These are phyloP conservation scores for Oidium heveae DNA, from an alignment of 2,329 filamentous ascomycete genomes.

Conservation along the genomic window DNA sequence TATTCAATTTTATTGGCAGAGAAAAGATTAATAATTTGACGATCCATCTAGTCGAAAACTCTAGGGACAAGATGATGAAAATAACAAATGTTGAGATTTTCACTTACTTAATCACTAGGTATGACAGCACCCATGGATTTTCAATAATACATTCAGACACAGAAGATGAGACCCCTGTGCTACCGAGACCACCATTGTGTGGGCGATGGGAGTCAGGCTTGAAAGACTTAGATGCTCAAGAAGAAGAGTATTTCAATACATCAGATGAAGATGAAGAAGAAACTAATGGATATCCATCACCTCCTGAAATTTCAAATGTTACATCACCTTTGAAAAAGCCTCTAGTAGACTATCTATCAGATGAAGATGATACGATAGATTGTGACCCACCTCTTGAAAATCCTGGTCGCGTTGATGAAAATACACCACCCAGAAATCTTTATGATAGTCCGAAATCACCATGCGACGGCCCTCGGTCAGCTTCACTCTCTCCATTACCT, in stretches of 20 bases:
- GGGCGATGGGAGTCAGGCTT: constrained; percentile 37
- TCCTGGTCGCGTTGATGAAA: constrained; percentile 3
- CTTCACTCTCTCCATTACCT: constrained; percentile 9
- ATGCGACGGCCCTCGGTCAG: background rate
- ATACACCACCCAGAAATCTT: constrained; percentile 6
- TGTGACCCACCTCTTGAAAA: constrained; percentile 18
- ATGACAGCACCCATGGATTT: constrained; percentile 54
- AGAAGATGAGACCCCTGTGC: constrained; percentile 27
- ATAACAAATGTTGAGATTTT: constrained; percentile 77
- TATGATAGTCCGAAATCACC: background rate
- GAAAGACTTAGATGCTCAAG: constrained; percentile 60
- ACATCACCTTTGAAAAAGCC: constrained; percentile 38
- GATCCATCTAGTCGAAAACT: constrained; percentile 61
- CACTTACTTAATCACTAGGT: constrained; percentile 44
- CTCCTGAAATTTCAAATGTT: constrained; percentile 26
- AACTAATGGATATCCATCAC: constrained; percentile 8
- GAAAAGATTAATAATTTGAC: constrained; percentile 63
- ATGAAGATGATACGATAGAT: constrained; percentile 56
- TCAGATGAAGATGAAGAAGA: constrained; percentile 55
- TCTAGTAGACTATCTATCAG: constrained; percentile 77
- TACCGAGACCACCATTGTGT: constrained; percentile 23
- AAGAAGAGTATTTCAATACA: constrained; percentile 85
- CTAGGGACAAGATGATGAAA: constrained; percentile 47
- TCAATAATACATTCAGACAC: constrained; percentile 45
- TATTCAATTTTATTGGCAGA: constrained; percentile 75